Evolutionary conservation across 1,284 basidiomycete species (phyloP).

Genomic region (Malassezia obtusa): DNA sequence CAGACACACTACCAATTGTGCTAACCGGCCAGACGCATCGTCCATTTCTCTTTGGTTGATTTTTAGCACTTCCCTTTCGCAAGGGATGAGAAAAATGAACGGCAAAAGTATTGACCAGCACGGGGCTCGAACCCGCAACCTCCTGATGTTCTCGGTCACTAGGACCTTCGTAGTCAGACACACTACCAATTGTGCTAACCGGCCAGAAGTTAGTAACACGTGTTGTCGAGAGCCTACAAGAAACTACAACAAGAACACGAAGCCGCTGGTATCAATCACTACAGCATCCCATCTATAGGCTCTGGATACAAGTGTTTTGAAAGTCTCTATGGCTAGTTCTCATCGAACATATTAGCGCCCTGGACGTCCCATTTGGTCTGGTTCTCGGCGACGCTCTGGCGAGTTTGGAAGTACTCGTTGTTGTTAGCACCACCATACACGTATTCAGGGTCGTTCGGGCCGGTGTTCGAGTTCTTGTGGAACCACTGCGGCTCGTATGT

Average conservation of each 20-base stretch:
- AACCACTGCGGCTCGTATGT: slow-evolving; percentile 34
- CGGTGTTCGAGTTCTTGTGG: slow-evolving; percentile 4
- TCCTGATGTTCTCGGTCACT: slow-evolving; percentile 13
- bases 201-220: too few relatives aligned
- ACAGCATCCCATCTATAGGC: too few relatives aligned
- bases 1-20: slow-evolving; percentile 24
- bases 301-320: too few relatives aligned
- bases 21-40: slow-evolving; percentile 14
- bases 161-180: slow-evolving; percentile 21
- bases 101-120: slow-evolving; percentile 21
- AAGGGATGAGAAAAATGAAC: too few relatives aligned
- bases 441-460: slow-evolving; percentile 27
- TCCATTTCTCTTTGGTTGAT: not conserved
- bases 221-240: too few relatives aligned
- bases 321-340: not conserved
- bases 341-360: slow-evolving; percentile 1
- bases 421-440: slow-evolving; percentile 28
- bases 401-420: slow-evolving; percentile 29
- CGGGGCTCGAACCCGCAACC: slow-evolving; percentile 25
- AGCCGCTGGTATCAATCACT: too few relatives aligned
- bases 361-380: not conserved
- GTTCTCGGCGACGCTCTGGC: not conserved
- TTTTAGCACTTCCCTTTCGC: too few relatives aligned
- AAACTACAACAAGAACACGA: too few relatives aligned
- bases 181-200: slow-evolving; percentile 23